phyloP scores from a whole-genome alignment of 1,284 basidiomycete species.

The Boletellus sp. region DNA sequence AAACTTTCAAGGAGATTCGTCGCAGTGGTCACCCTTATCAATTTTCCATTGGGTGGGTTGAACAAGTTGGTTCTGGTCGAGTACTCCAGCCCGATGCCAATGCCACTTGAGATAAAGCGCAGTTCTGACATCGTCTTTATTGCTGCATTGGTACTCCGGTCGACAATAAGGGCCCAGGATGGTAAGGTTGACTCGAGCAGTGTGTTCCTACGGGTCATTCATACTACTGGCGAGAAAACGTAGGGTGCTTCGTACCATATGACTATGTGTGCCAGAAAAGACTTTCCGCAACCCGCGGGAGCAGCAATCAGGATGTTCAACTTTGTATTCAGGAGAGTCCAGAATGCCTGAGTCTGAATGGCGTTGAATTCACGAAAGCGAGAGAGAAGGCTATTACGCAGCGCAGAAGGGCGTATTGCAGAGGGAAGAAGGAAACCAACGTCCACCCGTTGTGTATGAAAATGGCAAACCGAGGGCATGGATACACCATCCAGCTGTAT shows the following conservation, averaged over 20 bases:
- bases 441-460: conserved; percentile 72
- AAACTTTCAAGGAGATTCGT: conserved; percentile 43
- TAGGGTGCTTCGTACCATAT: conserved; percentile 56
- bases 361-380: conserved; percentile 69
- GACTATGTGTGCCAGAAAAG: conserved; percentile 66
- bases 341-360: conserved; percentile 89
- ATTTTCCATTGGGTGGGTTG: conserved; percentile 35
- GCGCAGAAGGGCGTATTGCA: conserved; percentile 46
- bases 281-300: conserved; percentile 82
- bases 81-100: conserved; percentile 46
- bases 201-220: conserved; percentile 43
- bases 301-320: conserved; percentile 79
- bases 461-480: conserved; percentile 71
- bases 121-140: conserved; percentile 51
- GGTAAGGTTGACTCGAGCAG: conserved; percentile 35
- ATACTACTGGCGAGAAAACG: conserved; percentile 5
- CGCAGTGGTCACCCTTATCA: conserved; percentile 57
- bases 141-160: conserved; percentile 49
- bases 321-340: conserved; percentile 74
- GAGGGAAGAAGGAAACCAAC: conserved; percentile 75
- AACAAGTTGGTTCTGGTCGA: conserved; percentile 33
- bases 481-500: conserved; percentile 68
- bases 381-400: conserved; percentile 46
- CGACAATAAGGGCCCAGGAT: conserved; percentile 56
- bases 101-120: conserved; percentile 35